phyloP scores from a whole-genome alignment of 768 basidiomycete species.

The Floccularia luteovirens region DNA sequence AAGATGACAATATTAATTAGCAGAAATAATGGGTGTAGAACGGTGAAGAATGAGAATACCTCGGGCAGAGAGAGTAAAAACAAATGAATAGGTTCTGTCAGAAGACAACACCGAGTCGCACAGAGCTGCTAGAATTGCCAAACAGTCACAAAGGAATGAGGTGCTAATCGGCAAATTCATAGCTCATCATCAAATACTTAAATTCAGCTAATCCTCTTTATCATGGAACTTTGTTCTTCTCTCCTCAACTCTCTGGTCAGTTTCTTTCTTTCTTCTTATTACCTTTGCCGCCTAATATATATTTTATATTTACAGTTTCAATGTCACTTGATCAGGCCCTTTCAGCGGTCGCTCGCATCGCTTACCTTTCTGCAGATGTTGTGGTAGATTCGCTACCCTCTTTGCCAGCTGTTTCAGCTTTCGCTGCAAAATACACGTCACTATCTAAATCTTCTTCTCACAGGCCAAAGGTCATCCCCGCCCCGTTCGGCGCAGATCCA shows the following conservation, averaged over 20 bases:
- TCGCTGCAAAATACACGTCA: slow-evolving; percentile 28
- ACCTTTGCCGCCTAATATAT: too few species aligned
- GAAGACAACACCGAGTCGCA: neutral
- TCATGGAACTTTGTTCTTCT: too few species aligned
- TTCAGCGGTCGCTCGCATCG: slow-evolving; percentile 54
- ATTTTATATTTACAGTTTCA: too few species aligned
- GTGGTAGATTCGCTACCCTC: slow-evolving; percentile 51
- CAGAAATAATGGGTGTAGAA: too few species aligned
- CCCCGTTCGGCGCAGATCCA: slow-evolving; percentile 62
- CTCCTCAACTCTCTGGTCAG: too few species aligned
- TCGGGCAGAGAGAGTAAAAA: too few species aligned
- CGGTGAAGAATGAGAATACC: too few species aligned
- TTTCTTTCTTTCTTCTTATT: too few species aligned
- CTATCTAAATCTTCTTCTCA: slow-evolving; percentile 25
- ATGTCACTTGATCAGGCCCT: slow-evolving; percentile 16
- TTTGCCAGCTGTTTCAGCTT: slow-evolving; percentile 30
- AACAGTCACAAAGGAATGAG: slow-evolving; percentile 32
- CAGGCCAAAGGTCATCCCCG: slow-evolving; percentile 34
- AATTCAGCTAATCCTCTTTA: too few species aligned
- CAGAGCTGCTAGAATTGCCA: slow-evolving; percentile 7
- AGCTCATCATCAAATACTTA: slow-evolving; percentile 16
- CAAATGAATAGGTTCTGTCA: neutral
- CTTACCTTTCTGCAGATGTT: slow-evolving; percentile 62
- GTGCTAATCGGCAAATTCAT: slow-evolving; percentile 29
- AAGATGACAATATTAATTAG: too few species aligned